A percentile compares a stretch with the other conserved stretches of the same genome.
These are phyloP conservation scores for Aspergillus ustus DNA, from an alignment of 2,329 filamentous ascomycete species.

Conservation along the genomic window DNA sequence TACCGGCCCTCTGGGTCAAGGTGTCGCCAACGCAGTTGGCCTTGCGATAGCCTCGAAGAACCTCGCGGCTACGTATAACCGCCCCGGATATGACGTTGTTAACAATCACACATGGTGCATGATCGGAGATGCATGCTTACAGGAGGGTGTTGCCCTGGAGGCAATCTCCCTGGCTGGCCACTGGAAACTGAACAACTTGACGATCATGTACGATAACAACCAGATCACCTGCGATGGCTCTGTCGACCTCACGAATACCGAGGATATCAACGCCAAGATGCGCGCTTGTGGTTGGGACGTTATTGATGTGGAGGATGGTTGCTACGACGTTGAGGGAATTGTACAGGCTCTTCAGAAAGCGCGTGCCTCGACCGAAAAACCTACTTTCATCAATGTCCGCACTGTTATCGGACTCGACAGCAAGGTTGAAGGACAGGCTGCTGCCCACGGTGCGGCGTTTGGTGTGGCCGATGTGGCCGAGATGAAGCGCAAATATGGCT, in stretches of 20 bases:
- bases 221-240: slow-evolving; percentile 64
- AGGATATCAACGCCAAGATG: slow-evolving; percentile 65
- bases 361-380: slow-evolving; percentile 52
- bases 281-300: slow-evolving; percentile 61
- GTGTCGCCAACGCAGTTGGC: slow-evolving; percentile 65
- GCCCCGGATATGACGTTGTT: slow-evolving; percentile 54
- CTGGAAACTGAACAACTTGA: slow-evolving; percentile 60
- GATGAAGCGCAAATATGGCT: slow-evolving; percentile 58
- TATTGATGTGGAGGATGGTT: slow-evolving; percentile 58
- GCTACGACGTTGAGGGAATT: slow-evolving; percentile 55
- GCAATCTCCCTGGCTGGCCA: slow-evolving; percentile 62
- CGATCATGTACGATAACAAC: slow-evolving; percentile 66
- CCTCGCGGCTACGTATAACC: slow-evolving; percentile 59
- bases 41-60: slow-evolving; percentile 63
- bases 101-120: slow-evolving; percentile 61
- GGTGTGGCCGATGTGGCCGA: slow-evolving; percentile 58
- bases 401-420: slow-evolving; percentile 62
- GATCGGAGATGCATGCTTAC: slow-evolving; percentile 63
- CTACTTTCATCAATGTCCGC: slow-evolving; percentile 62
- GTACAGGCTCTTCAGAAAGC: slow-evolving; percentile 54
- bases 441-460: slow-evolving; percentile 63
- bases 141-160: slow-evolving; percentile 63
- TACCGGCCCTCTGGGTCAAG: slow-evolving; percentile 64
- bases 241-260: slow-evolving; percentile 59
- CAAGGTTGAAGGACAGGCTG: slow-evolving; percentile 50